phyloP scores from a whole-genome alignment of 768 basidiomycete species.

The Boletus rufocinnamomeus region DNA sequence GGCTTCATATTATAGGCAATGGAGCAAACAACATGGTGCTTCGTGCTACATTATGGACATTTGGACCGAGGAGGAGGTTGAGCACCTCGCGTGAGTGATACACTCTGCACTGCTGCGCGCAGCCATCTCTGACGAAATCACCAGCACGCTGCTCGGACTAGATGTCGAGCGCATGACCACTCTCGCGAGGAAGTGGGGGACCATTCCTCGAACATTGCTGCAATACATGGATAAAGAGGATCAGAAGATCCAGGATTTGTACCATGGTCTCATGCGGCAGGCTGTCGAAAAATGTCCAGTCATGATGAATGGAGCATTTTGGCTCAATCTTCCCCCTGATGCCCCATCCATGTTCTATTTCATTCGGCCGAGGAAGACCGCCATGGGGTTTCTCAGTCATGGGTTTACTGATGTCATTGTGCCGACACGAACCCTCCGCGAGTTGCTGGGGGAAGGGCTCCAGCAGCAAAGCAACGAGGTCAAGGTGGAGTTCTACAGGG shows the following conservation, averaged over 20 bases:
- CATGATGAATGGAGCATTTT: too few relatives aligned
- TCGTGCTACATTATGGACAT: not conserved
- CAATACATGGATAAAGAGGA: accelerated
- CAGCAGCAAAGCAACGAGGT: accelerated
- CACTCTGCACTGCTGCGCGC: too few relatives aligned
- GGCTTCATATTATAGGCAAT: not conserved
- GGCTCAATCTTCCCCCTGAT: not conserved
- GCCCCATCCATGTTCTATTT: not conserved
- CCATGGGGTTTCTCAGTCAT: not conserved
- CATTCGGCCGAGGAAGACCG: too few relatives aligned
- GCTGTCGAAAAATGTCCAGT: not conserved
- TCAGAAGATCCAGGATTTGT: accelerated
- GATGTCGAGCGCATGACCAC: not conserved
- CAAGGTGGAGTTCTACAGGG: not conserved
- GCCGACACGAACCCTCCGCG: not conserved
- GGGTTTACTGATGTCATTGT: not conserved
- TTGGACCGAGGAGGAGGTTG: not conserved
- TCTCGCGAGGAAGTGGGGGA: not conserved
- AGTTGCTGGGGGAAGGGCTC: not conserved
- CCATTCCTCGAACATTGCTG: not conserved
- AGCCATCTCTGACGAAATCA: not conserved
- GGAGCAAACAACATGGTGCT: not conserved
- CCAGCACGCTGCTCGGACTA: not conserved
- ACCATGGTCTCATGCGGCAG: accelerated
- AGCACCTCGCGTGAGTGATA: not conserved